Evolutionary conservation across 768 basidiomycete genomes (phyloP).

Genomic region (Amanita inopinata): DNA sequence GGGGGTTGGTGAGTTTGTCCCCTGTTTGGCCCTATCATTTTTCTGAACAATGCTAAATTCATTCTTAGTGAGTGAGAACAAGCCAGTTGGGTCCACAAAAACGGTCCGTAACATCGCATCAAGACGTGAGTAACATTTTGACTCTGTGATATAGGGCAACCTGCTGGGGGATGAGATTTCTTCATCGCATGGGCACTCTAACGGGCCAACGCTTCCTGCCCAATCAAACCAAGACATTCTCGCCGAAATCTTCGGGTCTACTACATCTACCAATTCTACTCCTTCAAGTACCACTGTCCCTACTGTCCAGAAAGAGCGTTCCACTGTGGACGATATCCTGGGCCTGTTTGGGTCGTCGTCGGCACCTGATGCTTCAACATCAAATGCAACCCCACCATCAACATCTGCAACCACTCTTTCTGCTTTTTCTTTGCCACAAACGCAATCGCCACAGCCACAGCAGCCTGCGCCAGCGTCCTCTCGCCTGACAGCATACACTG

Average conservation of each 20-base stretch:
- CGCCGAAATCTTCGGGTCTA: constrained; percentile 81
- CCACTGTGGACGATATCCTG: constrained; percentile 82
- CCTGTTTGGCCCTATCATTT: neutral
- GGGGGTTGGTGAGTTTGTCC: constrained; percentile 60
- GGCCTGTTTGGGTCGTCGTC: constrained; percentile 63
- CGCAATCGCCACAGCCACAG: constrained; percentile 25
- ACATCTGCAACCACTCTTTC: constrained; percentile 17
- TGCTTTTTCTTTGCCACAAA: constrained; percentile 27
- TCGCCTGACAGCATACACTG: constrained; percentile 64
- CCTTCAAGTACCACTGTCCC: constrained; percentile 30
- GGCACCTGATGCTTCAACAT: constrained; percentile 22
- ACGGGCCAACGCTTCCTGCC: constrained; percentile 31
- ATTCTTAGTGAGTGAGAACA: constrained; percentile 80
- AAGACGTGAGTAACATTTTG: constrained; percentile 2
- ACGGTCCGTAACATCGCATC: constrained; percentile 48
- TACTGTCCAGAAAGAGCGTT: constrained; percentile 38
- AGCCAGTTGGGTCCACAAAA: constrained; percentile 87
- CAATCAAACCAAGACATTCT: constrained; percentile 80
- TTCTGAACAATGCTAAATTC: constrained; percentile 6
- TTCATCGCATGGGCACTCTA: constrained; percentile 28
- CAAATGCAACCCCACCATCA: constrained; percentile 15
- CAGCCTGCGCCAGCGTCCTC: constrained; percentile 32
- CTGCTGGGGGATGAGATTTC: constrained; percentile 72
- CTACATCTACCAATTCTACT: constrained; percentile 21
- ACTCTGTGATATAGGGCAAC: constrained; percentile 38